Evolutionary conservation across 139 green algal species (phyloP), one percentile per base, ranked within the genome.

Genomic region (Pleodorina starrii): DNA sequence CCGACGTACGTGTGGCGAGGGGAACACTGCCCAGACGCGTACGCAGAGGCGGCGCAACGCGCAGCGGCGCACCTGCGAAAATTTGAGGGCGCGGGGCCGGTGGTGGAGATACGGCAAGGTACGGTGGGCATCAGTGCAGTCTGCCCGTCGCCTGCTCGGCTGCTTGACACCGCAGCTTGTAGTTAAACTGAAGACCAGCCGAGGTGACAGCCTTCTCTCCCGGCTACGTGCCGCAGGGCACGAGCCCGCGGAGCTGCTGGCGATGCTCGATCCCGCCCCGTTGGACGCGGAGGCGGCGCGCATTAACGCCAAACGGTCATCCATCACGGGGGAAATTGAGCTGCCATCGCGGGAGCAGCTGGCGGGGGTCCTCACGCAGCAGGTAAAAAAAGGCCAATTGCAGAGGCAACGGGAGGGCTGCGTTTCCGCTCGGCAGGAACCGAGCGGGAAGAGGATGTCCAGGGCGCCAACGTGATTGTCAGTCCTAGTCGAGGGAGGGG

Each of bases 1-100:
- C 81, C 81, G 42, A 87, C 81, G 51, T 95, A 93, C 71, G 63
- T 97, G 27, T 97, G 95, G 94, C 71, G 81, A 71, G 54, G 74
- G 29, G 19, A 57, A 6, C 9, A 23, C 42, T 94, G 87, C 86
- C 63, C 86, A 0, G 68, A 91, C 19, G 29, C 40, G 0, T 94
- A 95, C 57, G 38, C 69, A 17, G 85, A 84, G 19, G 91, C 93
- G 6, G 95, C 92, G 0, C 51, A 84, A 40, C 85, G 88, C 9
- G 93, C 93, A 29, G 95, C 93, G 7, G 51, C 7, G 32, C 91
- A 94, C 38, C 76, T 97, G 74, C 54, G 80, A 12, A 85, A 84
- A 16, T 97, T 96, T 43, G 95, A 97, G 63, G 88, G 54, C 6
- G 85, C 92, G 1, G 84, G 84, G 16, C 60, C 68, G 36, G 76